These are phyloP conservation scores for Pseudogymnoascus sp. DNA, from an alignment of 2,329 filamentous ascomycete genomes.

Conservation along the genomic window DNA sequence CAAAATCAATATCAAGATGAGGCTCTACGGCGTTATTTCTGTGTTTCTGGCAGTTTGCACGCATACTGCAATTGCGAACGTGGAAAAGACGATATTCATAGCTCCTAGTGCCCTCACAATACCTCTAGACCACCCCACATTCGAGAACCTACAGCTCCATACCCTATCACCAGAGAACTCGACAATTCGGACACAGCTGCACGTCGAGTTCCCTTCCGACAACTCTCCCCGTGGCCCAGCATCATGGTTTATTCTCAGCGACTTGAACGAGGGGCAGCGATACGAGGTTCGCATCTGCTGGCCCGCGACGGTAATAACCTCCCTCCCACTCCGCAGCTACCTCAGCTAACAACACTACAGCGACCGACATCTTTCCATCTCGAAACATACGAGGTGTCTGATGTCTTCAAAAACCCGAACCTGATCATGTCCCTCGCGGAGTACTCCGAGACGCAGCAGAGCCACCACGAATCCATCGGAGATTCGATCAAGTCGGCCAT, in stretches of 20 bases:
- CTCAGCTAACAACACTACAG: constrained; percentile 37
- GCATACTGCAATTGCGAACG: constrained; percentile 54
- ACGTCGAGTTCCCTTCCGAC: constrained; percentile 57
- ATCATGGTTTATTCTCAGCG: constrained; percentile 72
- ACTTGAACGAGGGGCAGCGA: constrained; percentile 60
- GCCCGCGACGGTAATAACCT: constrained; percentile 62
- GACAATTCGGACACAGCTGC: constrained; percentile 54
- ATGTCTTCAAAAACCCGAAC: constrained; percentile 52
- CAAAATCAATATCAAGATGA: background rate
- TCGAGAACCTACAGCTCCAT: constrained; percentile 55
- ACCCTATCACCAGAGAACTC: constrained; percentile 50
- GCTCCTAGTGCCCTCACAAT: constrained; percentile 53
- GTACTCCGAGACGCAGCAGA: constrained; percentile 48
- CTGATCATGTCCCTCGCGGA: constrained; percentile 57
- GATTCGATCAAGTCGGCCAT: constrained; percentile 14
- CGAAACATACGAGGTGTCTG: constrained; percentile 51
- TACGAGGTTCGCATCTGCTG: constrained; percentile 94
- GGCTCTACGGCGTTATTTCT: constrained; percentile 17
- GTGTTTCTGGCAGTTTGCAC: constrained; percentile 15
- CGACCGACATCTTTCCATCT: constrained; percentile 79
- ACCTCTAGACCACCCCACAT: constrained; percentile 44
- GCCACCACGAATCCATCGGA: constrained; percentile 16
- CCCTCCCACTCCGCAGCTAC: background rate
- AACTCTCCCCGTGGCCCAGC: constrained; percentile 46
- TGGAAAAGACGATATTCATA: constrained; percentile 84